Evolutionary conservation across 2,329 filamentous ascomycete species (phyloP).

Genomic region (Hansfordia pulvinata): DNA sequence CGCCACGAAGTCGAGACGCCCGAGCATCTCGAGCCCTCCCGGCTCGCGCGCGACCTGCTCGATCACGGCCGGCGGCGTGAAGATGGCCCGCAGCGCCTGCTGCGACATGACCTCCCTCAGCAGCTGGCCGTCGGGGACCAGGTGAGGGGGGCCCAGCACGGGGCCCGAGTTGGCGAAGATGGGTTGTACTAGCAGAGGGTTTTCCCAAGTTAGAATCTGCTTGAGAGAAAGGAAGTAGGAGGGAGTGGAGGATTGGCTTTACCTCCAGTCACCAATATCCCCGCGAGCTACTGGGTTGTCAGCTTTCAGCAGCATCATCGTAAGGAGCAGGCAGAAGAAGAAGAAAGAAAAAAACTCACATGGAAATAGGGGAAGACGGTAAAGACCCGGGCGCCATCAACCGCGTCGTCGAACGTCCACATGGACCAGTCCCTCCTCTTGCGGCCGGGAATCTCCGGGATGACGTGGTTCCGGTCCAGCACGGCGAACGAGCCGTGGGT

Average conservation of each 20-base stretch:
- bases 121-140: constrained; percentile 7
- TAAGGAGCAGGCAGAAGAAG: too few species aligned
- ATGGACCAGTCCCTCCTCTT: constrained; percentile 6
- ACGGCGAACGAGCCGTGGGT: constrained; percentile 9
- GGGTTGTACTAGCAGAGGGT: constrained; percentile 8
- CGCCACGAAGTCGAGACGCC: constrained; percentile 6
- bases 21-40: constrained; percentile 6
- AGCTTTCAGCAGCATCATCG: too few species aligned
- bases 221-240: too few species aligned
- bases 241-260: too few species aligned
- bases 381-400: constrained; percentile 8
- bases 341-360: too few species aligned
- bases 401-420: constrained; percentile 8
- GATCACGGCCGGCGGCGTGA: constrained; percentile 6
- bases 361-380: constrained; percentile 11
- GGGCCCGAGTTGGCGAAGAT: constrained; percentile 6
- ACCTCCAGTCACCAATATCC: too few species aligned
- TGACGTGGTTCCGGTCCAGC: constrained; percentile 6
- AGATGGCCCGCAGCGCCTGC: constrained; percentile 6
- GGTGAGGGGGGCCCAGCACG: constrained; percentile 8
- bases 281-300: too few species aligned
- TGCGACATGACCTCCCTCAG: constrained; percentile 6
- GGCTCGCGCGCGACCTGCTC: constrained; percentile 8
- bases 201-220: too few species aligned
- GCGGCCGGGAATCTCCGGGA: constrained; percentile 6